A percentile compares a stretch with the other conserved stretches of the same genome.
These are phyloP conservation scores for Cephalotrichum gorgonifer DNA, from an alignment of 2,329 filamentous ascomycete genomes.

Conservation along the genomic window DNA sequence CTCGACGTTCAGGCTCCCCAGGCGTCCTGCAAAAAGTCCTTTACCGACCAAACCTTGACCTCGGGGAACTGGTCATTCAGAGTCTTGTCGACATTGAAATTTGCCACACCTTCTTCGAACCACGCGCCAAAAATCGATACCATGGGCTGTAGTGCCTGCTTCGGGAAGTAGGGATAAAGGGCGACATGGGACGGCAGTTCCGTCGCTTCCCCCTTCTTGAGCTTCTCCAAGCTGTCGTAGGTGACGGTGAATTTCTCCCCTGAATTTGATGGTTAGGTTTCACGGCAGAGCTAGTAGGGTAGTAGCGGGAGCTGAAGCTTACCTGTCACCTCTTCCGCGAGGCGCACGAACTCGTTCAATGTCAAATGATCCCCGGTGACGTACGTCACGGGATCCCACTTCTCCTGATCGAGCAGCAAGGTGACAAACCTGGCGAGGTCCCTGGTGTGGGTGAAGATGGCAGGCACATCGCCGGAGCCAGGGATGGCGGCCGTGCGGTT, in stretches of 20 bases:
- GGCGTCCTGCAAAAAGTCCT: background rate
- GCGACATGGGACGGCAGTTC: slow-evolving; percentile 16
- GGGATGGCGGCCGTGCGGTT: slow-evolving; percentile 35
- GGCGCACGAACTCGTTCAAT: slow-evolving; percentile 30
- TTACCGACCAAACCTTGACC: slow-evolving; percentile 10
- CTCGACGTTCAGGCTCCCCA: too few species aligned
- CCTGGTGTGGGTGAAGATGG: slow-evolving; percentile 35
- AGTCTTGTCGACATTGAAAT: slow-evolving; percentile 9
- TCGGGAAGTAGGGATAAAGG: slow-evolving; percentile 14
- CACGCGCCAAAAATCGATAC: slow-evolving; percentile 13
- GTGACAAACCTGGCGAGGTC: slow-evolving; percentile 37
- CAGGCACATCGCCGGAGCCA: slow-evolving; percentile 30
- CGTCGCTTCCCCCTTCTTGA: slow-evolving; percentile 22
- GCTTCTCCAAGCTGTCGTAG: slow-evolving; percentile 19
- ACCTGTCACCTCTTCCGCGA: slow-evolving; percentile 30
- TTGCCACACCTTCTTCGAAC: slow-evolving; percentile 11
- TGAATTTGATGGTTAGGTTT: slow-evolving; percentile 13
- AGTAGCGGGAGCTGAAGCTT: slow-evolving; percentile 11
- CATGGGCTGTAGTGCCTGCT: slow-evolving; percentile 13
- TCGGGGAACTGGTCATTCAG: slow-evolving; percentile 18
- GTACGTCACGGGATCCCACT: slow-evolving; percentile 28
- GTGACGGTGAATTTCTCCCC: slow-evolving; percentile 23
- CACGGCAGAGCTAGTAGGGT: background rate
- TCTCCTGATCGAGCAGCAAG: slow-evolving; percentile 25
- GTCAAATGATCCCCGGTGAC: slow-evolving; percentile 29